A percentile compares a stretch with the other conserved stretches of the same genome.
Conservation (phyloP, 2,329 filamentous ascomycete genomes). For the Teratosphaeria epicoccoides region DNA sequence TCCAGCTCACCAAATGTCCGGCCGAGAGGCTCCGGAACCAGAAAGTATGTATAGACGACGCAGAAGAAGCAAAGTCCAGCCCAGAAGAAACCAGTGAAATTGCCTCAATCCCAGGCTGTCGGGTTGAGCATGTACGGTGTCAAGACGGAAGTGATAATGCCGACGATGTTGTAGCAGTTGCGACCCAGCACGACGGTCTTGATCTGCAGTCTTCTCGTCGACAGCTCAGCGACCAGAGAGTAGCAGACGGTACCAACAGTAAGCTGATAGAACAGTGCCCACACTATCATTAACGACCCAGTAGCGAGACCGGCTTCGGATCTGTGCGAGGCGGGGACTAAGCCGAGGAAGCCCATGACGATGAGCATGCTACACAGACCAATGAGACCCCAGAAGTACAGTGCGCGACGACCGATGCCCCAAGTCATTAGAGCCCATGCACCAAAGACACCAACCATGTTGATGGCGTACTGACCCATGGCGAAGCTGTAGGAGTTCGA, state of each 20-base stretch:
- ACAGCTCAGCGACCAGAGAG: constrained; percentile 75
- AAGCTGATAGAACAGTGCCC: constrained; percentile 75
- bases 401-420: constrained; percentile 61
- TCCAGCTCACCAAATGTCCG: constrained; percentile 81
- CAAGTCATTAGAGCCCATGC: constrained; percentile 71
- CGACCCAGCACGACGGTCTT: constrained; percentile 84
- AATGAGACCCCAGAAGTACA: constrained; percentile 67
- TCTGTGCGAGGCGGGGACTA: constrained; percentile 53
- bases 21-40: constrained; percentile 34
- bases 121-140: constrained; percentile 93
- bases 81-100: constrained; percentile 85
- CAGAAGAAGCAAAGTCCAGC: constrained; percentile 69
- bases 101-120: constrained; percentile 74
- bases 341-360: constrained; percentile 71
- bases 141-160: constrained; percentile 68
- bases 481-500: constrained; percentile 36
- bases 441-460: constrained; percentile 71
- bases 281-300: constrained; percentile 73
- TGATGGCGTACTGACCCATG: constrained; percentile 51
- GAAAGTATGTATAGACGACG: constrained; percentile 70
- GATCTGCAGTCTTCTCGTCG: constrained; percentile 72
- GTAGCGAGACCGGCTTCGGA: constrained; percentile 60
- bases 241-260: constrained; percentile 85
- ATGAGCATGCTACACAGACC: constrained; percentile 67
- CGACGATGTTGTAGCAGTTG: constrained; percentile 65